Evolutionary conservation across 2,329 filamentous ascomycete species (phyloP), one percentile per base, ranked within the genome.

Genomic region (Trichoderma semiorbis): DNA sequence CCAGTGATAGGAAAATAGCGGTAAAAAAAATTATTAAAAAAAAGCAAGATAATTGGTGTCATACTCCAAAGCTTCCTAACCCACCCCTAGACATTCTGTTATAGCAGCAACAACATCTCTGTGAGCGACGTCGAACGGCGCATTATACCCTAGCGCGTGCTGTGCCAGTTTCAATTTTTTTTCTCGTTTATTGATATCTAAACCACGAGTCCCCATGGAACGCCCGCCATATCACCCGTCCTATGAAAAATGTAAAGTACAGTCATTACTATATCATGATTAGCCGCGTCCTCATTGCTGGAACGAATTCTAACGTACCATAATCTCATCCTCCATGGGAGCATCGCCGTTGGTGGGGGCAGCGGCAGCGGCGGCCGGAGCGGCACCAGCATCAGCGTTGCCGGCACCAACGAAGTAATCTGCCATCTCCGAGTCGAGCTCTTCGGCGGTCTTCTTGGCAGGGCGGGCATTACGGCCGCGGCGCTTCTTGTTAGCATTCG

Each of bases 401-500:
- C 83, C 79, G 39, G 78, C 77, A 72, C 83, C 81, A 53, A 87
- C 90, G 80, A 97, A 98, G 85, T 99, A 99, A 82, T 98, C 96
- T 24, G 90, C 91, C 96, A 99, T 99, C 82, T 99, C 96, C 5
- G 93, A 94, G 81, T 99, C 96, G 30, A 99, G 90, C 84, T 99
- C 95, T 80, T 97, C 95, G 1, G 92, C 90, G 0, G 94, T 97
- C 92, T 98, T 98, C 85, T 97, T 86, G 78, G 90, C 84, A 76
- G 92, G 87, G 77, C 92, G 89, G 75, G 87, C 85, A 78, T 85
- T 91, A 76, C 90, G 90, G 55, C 80, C 81, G 74, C 85, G 85
- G 71, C 87, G 85, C 80, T 86, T 88, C 82, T 87, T 87, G 77
- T 83, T 82, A 74, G 83, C 84, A 58, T 83, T 85, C 62, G 83